Evolutionary conservation across 73 alveolate species (phyloP), one percentile per base, ranked within the genome.

Genomic region (Paramecium sexaurelia): DNA sequence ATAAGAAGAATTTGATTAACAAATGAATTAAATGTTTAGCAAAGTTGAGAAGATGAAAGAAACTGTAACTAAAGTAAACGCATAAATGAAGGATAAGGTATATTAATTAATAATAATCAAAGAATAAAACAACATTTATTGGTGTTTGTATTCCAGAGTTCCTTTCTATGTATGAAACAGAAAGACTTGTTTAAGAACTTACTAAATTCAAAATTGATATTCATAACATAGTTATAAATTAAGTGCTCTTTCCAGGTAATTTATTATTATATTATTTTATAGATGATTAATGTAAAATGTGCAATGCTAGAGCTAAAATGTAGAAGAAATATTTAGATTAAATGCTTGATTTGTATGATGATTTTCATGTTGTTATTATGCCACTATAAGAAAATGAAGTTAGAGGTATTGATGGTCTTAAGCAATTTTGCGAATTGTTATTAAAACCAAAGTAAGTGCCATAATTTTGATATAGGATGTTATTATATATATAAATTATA

Each of bases 121-220:
- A 73, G 94, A 66, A 35, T 11, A 71, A 92, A 92, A 98, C 99
- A 7, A 98, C 99, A 20, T 98, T 98, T 87, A 94, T 98, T 39
- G 99, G 99, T 11, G 99, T 98, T 39, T 98, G 99, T 87, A 98
- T 98, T 51, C 99, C 99, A 33, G 99, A 98, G 91, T 98, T 98
- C 92, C 92, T 98, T 75, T 92, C 98, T 29, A 92, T 98, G 94
- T 98, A 98, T 93, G 99, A 98, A 93, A 98, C 99, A 17, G 99
- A 98, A 87, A 94, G 99, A 82, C 92, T 98, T 43, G 99, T 98
- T 20, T 96, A 97, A 47, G 99, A 98, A 85, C 91, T 98, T 55
- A 97, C 97, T 45, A 98, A 98, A 96, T 96, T 90, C 66, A 94
- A 98, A 66, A 98, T 98, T n/a, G 99, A 98, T 93, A 96, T 98